These are phyloP conservation scores for Paraphoma sp. DNA, from an alignment of 2,329 filamentous ascomycete genomes.

Conservation along the genomic window DNA sequence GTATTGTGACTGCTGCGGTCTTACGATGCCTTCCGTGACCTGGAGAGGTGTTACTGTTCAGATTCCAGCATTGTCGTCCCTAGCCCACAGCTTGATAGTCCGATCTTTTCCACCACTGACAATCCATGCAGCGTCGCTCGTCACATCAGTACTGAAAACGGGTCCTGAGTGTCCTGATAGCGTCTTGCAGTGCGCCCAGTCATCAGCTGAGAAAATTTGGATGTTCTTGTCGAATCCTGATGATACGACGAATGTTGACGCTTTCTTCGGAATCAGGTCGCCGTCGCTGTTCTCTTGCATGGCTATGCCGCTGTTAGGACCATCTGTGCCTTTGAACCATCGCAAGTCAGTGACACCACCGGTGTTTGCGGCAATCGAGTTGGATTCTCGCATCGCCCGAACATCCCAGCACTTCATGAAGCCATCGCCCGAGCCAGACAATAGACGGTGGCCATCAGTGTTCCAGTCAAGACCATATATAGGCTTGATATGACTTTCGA, in stretches of 20 bases:
- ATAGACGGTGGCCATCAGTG: constrained; percentile 85
- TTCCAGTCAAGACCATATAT: constrained; percentile 95
- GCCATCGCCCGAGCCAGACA: constrained; percentile 91
- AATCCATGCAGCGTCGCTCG: constrained; percentile 86
- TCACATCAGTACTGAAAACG: constrained; percentile 89
- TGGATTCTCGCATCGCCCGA: constrained; percentile 81
- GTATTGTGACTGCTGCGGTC: too few species aligned
- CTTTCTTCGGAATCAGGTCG: constrained; percentile 74
- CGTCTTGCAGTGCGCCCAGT: constrained; percentile 89
- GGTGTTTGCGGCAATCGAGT: constrained; percentile 87
- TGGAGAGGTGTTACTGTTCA: constrained; percentile 18
- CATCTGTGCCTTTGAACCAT: constrained; percentile 91
- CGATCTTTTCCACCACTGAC: constrained; percentile 92
- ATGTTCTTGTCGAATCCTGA: constrained; percentile 94
- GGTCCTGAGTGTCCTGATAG: constrained; percentile 91
- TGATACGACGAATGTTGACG: constrained; percentile 89
- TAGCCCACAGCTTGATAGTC: constrained; percentile 94
- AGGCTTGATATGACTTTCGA: constrained; percentile 91
- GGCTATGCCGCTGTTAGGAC: constrained; percentile 67
- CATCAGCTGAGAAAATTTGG: constrained; percentile 94
- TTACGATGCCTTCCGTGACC: neutral
- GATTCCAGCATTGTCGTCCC: constrained; percentile 62
- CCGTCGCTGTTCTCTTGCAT: constrained; percentile 70
- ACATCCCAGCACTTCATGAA: constrained; percentile 99
- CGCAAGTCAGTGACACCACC: constrained; percentile 91